Percentiles rank a stretch among this genome's conserved stretches.
Conservation (phyloP, 768 basidiomycete genomes). For the Scleroderma bovista region DNA sequence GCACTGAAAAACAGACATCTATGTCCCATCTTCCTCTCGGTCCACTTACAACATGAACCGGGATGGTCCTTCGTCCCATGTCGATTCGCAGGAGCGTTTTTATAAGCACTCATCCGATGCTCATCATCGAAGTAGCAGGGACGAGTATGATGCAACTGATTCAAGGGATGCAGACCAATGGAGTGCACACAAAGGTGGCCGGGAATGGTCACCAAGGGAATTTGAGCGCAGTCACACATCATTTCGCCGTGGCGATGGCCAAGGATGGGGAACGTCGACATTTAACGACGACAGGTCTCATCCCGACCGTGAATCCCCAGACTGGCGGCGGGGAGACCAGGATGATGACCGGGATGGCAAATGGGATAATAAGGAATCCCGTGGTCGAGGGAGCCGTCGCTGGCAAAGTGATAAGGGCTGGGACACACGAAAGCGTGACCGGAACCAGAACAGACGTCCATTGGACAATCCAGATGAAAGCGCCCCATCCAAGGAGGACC, state of each 20-base stretch:
- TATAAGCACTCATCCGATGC: slow-evolving; percentile 38
- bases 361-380: slow-evolving; percentile 33
- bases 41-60: slow-evolving; percentile 44
- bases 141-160: slow-evolving; percentile 40
- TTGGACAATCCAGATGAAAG: slow-evolving; percentile 22
- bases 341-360: slow-evolving; percentile 35
- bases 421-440: slow-evolving; percentile 46
- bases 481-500: slow-evolving; percentile 36
- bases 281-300: slow-evolving; percentile 37
- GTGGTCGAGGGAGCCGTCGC: slow-evolving; percentile 24
- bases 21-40: slow-evolving; percentile 40
- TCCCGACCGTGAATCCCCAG: slow-evolving; percentile 41
- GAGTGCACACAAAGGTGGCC: slow-evolving; percentile 34
- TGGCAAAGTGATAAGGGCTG: slow-evolving; percentile 42
- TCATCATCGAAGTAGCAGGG: slow-evolving; percentile 48
- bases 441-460: slow-evolving; percentile 35
- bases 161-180: slow-evolving; percentile 45
- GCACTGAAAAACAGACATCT: slow-evolving; percentile 39
- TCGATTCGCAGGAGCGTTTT: slow-evolving; percentile 39
- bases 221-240: slow-evolving; percentile 42
- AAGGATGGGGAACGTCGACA: slow-evolving; percentile 36
- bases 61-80: slow-evolving; percentile 48
- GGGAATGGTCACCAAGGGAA: slow-evolving; percentile 43
- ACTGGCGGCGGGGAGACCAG: slow-evolving; percentile 34
- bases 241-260: slow-evolving; percentile 43